These are phyloP conservation scores for Infundibulicybe gibba DNA, from an alignment of 768 basidiomycete genomes.

Conservation along the genomic window DNA sequence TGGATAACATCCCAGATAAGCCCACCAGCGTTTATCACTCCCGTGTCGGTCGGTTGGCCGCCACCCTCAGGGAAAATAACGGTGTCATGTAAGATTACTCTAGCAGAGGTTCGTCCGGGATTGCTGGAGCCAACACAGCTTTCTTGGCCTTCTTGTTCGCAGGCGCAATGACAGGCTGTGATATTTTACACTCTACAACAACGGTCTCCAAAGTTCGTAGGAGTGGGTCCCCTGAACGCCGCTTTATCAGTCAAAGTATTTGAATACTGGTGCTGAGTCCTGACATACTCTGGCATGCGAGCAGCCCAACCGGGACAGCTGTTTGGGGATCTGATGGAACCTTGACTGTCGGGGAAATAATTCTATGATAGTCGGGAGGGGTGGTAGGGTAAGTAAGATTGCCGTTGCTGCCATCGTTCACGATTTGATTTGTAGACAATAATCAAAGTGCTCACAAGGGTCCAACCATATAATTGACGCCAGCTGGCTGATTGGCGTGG, in stretches of 20 bases:
- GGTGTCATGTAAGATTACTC: slow-evolving; percentile 75
- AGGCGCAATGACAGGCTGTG: slow-evolving; percentile 34
- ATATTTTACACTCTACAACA: slow-evolving; percentile 47
- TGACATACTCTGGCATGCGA: slow-evolving; percentile 71
- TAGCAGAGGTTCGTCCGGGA: slow-evolving; percentile 44
- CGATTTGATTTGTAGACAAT: too few relatives aligned
- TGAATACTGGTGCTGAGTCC: slow-evolving; percentile 3
- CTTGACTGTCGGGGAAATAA: slow-evolving; percentile 53
- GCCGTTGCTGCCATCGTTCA: slow-evolving; percentile 26
- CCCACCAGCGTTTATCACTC: slow-evolving; percentile 49
- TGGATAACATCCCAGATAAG: slow-evolving; percentile 56
- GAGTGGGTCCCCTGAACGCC: slow-evolving; percentile 62
- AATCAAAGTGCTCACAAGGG: too few relatives aligned
- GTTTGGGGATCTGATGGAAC: slow-evolving; percentile 47
- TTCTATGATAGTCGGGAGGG: slow-evolving; percentile 60
- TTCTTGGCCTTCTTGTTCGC: slow-evolving; percentile 54
- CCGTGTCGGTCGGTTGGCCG: slow-evolving; percentile 78
- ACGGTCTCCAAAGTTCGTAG: slow-evolving; percentile 53
- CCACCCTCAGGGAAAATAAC: slow-evolving; percentile 81
- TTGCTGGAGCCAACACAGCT: slow-evolving; percentile 43
- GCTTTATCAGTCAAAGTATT: slow-evolving; percentile 3
- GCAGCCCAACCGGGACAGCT: slow-evolving; percentile 68
- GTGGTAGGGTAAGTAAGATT: slow-evolving; percentile 39
- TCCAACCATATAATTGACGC: too few relatives aligned
- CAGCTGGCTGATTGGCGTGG: too few relatives aligned